These are phyloP conservation scores for Capsicum chinense DNA, from an alignment of 257 asterid genomes.

Conservation along the genomic window DNA sequence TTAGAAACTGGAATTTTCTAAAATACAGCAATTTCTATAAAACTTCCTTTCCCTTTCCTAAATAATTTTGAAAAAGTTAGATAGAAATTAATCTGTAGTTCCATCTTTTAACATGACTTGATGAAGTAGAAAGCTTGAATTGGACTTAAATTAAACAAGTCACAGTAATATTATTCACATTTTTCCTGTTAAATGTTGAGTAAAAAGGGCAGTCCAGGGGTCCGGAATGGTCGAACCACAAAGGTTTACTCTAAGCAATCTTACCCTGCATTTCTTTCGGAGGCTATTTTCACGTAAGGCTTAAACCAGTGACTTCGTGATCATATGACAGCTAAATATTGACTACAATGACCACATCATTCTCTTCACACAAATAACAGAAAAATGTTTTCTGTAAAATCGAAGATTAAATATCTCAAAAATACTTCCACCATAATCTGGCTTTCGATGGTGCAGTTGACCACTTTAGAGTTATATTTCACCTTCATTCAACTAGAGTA, in stretches of 20 bases:
- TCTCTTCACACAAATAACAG: not conserved
- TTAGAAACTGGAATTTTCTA: not conserved
- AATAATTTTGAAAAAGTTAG: too few species aligned
- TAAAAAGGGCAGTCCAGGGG: not conserved
- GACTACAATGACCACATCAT: too few species aligned
- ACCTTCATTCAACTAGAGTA: not conserved
- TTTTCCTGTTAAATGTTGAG: not conserved
- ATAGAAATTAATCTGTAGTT: too few species aligned
- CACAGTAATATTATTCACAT: not conserved
- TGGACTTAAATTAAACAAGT: not conserved
- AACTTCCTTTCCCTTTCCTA: not conserved
- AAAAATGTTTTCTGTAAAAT: not conserved
- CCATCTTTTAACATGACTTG: not conserved
- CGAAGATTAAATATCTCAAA: not conserved
- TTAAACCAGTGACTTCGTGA: too few species aligned
- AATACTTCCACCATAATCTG: not conserved
- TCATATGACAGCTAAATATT: too few species aligned
- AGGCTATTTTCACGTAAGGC: too few species aligned
- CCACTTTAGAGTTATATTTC: not conserved
- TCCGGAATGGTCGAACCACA: too few species aligned
- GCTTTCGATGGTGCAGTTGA: not conserved
- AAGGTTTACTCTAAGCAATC: too few species aligned
- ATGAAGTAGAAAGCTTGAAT: not conserved
- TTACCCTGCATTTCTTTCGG: too few species aligned
- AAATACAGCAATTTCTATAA: not conserved